Evolutionary conservation across 2,329 filamentous ascomycete species (phyloP).

Genomic region (Epichloe festucae): DNA sequence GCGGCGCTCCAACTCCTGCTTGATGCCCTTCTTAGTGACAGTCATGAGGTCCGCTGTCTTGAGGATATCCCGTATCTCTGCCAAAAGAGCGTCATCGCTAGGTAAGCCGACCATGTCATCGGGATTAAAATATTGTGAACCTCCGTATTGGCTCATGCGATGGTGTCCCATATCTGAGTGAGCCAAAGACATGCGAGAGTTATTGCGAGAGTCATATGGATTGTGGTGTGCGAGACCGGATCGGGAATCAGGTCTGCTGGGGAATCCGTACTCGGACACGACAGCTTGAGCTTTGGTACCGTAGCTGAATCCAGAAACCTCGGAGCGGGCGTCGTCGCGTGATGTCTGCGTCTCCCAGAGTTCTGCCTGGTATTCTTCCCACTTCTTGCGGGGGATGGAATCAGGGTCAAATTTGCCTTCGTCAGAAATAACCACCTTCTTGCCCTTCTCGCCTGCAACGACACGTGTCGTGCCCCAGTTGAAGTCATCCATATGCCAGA

Average conservation of each 20-base stretch:
- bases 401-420: conserved; percentile 95
- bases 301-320: conserved; percentile 88
- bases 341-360: conserved; percentile 88
- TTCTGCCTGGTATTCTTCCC: conserved; percentile 98
- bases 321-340: conserved; percentile 70
- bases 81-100: conserved; percentile 75
- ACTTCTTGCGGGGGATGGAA: conserved; percentile 87
- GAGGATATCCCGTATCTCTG: conserved; percentile 90
- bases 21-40: conserved; percentile 97
- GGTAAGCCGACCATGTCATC: conserved; percentile 65
- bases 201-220: conserved; percentile 33
- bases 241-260: conserved; percentile 43
- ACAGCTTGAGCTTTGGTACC: conserved; percentile 65
- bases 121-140: conserved; percentile 46
- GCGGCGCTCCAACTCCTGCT: conserved; percentile 78
- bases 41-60: conserved; percentile 90
- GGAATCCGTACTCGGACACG: conserved; percentile 58
- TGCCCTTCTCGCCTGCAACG: conserved; percentile 84
- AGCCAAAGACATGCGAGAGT: conserved; percentile 67
- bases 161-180: conserved; percentile 52
- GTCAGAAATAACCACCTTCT: conserved; percentile 85
- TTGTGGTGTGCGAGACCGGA: conserved; percentile 39
- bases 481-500: conserved; percentile 99
- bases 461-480: conserved; percentile 98
- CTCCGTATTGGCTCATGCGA: conserved; percentile 48